Percentiles rank a stretch among this genome's conserved stretches.
Evolutionary conservation across 441 rosid species (phyloP).

Genomic region (Mallotus repandus): DNA sequence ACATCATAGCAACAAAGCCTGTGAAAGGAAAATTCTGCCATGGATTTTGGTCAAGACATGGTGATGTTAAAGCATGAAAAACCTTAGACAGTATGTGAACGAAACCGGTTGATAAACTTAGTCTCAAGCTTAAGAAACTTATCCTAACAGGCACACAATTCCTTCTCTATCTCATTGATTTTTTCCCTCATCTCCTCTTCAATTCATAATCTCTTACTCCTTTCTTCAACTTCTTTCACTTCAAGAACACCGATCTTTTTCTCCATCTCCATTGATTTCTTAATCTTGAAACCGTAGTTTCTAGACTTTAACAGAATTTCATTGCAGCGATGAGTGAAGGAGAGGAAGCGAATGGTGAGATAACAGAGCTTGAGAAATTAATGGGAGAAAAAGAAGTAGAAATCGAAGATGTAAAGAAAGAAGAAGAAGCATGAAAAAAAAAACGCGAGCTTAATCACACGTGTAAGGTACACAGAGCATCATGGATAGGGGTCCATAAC

Average conservation of each 20-base stretch:
- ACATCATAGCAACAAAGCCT: constrained; percentile 61
- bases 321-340: too few relatives aligned
- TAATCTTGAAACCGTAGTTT: constrained; percentile 30
- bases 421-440: too few relatives aligned
- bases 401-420: too few relatives aligned
- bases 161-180: constrained; percentile 49
- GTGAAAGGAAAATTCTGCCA: constrained; percentile 62
- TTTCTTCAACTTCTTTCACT: constrained; percentile 54
- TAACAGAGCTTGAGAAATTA: too few relatives aligned
- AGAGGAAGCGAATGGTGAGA: too few relatives aligned
- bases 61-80: constrained; percentile 47
- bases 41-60: constrained; percentile 42
- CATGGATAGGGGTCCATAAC: too few relatives aligned
- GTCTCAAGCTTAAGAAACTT: constrained; percentile 42
- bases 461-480: too few relatives aligned
- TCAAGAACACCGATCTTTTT: constrained; percentile 56
- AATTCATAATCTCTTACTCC: constrained; percentile 50
- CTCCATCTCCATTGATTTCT: constrained; percentile 61
- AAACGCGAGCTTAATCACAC: too few relatives aligned
- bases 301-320: too few relatives aligned
- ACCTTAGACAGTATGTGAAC: constrained; percentile 71
- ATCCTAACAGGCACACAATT: constrained; percentile 38
- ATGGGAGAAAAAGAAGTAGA: too few relatives aligned
- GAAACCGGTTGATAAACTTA: constrained; percentile 46
- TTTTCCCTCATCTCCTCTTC: constrained; percentile 63